phyloP scores from a whole-genome alignment of 2,329 filamentous ascomycete genomes.

The Zymoseptoria ardabiliae region DNA sequence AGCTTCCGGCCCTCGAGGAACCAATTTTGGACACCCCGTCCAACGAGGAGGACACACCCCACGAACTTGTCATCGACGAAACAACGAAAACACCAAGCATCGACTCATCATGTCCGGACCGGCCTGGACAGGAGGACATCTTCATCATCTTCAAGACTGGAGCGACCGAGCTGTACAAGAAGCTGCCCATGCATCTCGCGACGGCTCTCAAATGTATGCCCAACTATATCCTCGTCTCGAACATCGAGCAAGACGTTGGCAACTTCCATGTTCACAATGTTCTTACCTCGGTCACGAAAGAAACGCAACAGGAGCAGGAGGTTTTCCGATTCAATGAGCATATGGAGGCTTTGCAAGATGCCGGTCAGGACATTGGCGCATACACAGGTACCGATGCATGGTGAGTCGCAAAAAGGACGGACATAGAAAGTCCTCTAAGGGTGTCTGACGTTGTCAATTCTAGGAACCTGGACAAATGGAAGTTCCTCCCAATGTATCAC shows the following conservation, averaged over 20 bases:
- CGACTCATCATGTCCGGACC: not conserved
- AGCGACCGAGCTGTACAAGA: slow-evolving; percentile 49
- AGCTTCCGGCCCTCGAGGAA: not conserved
- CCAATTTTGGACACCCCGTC: not conserved
- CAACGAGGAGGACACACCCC: not conserved
- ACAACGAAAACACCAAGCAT: not conserved
- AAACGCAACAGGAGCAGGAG: slow-evolving; percentile 24
- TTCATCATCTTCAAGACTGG: slow-evolving; percentile 54
- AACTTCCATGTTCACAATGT: slow-evolving; percentile 34
- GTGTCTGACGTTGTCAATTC: not conserved
- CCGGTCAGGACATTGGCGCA: slow-evolving; percentile 27
- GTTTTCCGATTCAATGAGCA: slow-evolving; percentile 30
- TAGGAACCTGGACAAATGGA: slow-evolving; percentile 46
- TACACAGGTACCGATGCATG: slow-evolving; percentile 37
- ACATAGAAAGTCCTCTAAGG: not conserved
- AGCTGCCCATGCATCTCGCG: slow-evolving; percentile 50
- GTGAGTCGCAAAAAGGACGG: not conserved
- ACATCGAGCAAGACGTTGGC: slow-evolving; percentile 42
- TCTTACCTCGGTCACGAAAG: slow-evolving; percentile 24
- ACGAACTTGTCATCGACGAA: not conserved
- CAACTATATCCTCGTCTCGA: slow-evolving; percentile 43
- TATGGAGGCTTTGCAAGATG: slow-evolving; percentile 25
- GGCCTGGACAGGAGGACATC: slow-evolving; percentile 40
- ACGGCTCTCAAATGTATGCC: slow-evolving; percentile 47
- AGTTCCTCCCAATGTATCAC: slow-evolving; percentile 51